phyloP scores from a whole-genome alignment of 2,329 filamentous ascomycete species.

The Sphaerostilbella broomeana region DNA sequence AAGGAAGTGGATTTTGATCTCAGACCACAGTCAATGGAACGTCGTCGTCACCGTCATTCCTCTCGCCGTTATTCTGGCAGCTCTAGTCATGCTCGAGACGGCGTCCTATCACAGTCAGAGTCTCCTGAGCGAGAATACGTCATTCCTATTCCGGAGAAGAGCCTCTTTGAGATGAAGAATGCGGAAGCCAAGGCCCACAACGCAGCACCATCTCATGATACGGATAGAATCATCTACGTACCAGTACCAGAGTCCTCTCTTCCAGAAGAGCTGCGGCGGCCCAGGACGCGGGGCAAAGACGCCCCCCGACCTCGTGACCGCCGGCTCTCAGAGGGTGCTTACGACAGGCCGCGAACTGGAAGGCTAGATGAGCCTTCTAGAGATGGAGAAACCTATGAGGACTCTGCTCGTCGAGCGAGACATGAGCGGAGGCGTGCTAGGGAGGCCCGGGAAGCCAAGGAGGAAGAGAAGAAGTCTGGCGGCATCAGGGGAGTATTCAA shows the following conservation, averaged over 20 bases:
- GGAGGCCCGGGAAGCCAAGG: slow-evolving; percentile 22
- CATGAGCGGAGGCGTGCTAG: slow-evolving; percentile 27
- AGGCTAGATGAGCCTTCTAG: slow-evolving; percentile 14
- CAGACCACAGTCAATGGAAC: slow-evolving; percentile 17
- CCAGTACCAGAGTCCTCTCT: slow-evolving; percentile 8
- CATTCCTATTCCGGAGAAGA: slow-evolving; percentile 26
- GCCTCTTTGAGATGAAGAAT: slow-evolving; percentile 37
- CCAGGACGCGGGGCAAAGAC: slow-evolving; percentile 7
- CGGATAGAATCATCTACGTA: slow-evolving; percentile 3
- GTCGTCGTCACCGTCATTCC: slow-evolving; percentile 30
- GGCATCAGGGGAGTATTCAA: slow-evolving; percentile 33
- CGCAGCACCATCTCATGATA: slow-evolving; percentile 17
- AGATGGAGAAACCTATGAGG: slow-evolving; percentile 26
- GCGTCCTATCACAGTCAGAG: slow-evolving; percentile 24
- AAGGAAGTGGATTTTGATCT: slow-evolving; percentile 29
- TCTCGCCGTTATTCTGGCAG: slow-evolving; percentile 36
- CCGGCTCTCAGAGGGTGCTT: slow-evolving; percentile 13
- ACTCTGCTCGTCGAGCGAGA: slow-evolving; percentile 29
- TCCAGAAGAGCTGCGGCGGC: slow-evolving; percentile 4
- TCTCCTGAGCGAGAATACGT: slow-evolving; percentile 20
- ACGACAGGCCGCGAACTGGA: slow-evolving; percentile 16
- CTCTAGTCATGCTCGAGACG: slow-evolving; percentile 28
- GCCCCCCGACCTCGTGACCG: slow-evolving; percentile 12
- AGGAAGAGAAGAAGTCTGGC: slow-evolving; percentile 25
- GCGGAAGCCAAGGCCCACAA: slow-evolving; percentile 28